Conservation (phyloP, 352 stramenopile genomes). For the Globisporangium viniferum region DNA sequence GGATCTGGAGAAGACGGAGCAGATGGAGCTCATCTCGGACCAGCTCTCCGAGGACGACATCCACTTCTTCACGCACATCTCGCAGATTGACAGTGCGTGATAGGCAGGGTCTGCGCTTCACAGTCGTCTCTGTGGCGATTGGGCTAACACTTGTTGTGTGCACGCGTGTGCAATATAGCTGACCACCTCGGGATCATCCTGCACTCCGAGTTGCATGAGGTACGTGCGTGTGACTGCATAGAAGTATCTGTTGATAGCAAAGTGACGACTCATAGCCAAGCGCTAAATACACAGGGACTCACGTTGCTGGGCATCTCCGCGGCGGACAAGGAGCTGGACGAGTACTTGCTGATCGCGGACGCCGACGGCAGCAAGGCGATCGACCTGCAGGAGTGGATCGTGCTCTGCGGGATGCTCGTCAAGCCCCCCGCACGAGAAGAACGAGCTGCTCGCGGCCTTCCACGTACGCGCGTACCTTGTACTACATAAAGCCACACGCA, state of each 20-base stretch:
- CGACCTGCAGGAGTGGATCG: slow-evolving; percentile 63
- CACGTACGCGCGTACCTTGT: slow-evolving; percentile 29
- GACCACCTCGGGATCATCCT: slow-evolving; percentile 65
- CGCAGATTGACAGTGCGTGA: slow-evolving; percentile 59
- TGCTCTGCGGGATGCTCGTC: slow-evolving; percentile 60
- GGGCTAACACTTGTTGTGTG: not conserved
- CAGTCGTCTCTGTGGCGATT: not conserved
- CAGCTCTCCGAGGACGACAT: slow-evolving; percentile 54
- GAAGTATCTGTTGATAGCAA: too few relatives aligned
- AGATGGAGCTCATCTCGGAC: slow-evolving; percentile 55
- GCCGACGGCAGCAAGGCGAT: slow-evolving; percentile 66
- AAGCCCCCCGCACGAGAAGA: slow-evolving; percentile 50
- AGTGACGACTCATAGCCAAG: too few relatives aligned
- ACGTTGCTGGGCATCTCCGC: slow-evolving; percentile 53
- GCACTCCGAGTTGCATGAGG: slow-evolving; percentile 61
- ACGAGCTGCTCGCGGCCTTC: slow-evolving; percentile 48
- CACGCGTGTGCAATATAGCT: slow-evolving; percentile 18
- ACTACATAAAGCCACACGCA: not conserved
- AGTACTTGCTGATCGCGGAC: slow-evolving; percentile 61
- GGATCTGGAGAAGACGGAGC: slow-evolving; percentile 55
- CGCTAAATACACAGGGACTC: slow-evolving; percentile 26
- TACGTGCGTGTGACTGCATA: slow-evolving; percentile 2
- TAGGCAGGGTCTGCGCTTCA: too few relatives aligned
- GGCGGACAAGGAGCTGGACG: slow-evolving; percentile 64
- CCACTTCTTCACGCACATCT: slow-evolving; percentile 65